Conservation (phyloP, 2,329 filamentous ascomycete species). For the Ceratocystis colombiana region DNA sequence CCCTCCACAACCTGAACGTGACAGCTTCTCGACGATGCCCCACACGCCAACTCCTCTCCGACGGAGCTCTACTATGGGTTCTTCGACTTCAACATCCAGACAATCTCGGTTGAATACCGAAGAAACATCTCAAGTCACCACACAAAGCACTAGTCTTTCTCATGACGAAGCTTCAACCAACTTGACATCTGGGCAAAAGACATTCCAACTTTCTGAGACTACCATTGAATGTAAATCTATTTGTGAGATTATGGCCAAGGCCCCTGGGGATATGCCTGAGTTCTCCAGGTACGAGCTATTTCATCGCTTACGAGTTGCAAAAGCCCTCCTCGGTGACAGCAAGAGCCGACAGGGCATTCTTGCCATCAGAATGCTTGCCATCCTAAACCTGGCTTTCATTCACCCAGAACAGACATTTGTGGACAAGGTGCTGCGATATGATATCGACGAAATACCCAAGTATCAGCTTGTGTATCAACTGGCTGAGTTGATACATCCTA, state of each 20-base stretch:
- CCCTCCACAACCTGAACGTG: conserved; percentile 14
- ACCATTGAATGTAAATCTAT: conserved; percentile 43
- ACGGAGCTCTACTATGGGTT: conserved; percentile 50
- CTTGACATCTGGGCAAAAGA: conserved; percentile 41
- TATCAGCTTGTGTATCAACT: conserved; percentile 88
- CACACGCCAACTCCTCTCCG: conserved; percentile 66
- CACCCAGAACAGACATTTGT: conserved; percentile 73
- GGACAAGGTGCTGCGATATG: conserved; percentile 74
- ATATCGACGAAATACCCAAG: conserved; percentile 77
- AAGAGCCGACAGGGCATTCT: conserved; percentile 65
- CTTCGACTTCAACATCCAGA: conserved; percentile 15
- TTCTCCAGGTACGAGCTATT: conserved; percentile 74
- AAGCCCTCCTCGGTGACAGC: conserved; percentile 58
- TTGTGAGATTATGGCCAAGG: conserved; percentile 47
- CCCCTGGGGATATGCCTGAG: conserved; percentile 56
- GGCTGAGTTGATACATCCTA: conserved; percentile 79
- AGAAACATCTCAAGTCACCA: conserved; percentile 42
- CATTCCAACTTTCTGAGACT: conserved; percentile 50
- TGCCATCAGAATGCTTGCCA: conserved; percentile 70
- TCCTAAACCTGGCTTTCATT: conserved; percentile 86
- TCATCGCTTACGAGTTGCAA: conserved; percentile 71
- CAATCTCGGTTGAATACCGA: conserved; percentile 28
- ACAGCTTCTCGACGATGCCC: conserved; percentile 40
- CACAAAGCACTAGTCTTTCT: neutral
- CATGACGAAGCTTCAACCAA: conserved; percentile 27